Base-by-base conservation (phyloP, 441 rosid genomes). In the Arabidopsis lyrata region DNA sequence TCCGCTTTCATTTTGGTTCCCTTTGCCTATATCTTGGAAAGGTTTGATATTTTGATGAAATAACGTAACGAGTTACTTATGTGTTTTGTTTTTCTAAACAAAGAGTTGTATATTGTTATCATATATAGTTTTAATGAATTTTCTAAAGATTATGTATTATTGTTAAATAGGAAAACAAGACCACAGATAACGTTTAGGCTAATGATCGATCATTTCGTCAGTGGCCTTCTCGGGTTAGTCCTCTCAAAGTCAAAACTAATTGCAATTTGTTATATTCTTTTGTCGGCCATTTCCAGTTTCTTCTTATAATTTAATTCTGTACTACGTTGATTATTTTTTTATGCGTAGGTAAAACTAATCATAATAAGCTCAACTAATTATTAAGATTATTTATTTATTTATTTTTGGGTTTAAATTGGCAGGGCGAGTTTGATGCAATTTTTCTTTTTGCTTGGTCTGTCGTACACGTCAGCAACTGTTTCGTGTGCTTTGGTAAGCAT, bases 401-500 rank as follows among this genome's bases (percentile, higher is more conserved):
- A 11, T n/a, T 41, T 8, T 27, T 31, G 61, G 42, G 27, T 61
- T 29, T 22, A 27, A 53, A 16, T 44, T 53, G 12, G 22, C 85
- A 86, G 92, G 79, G 85, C 80, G 24, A 84, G 88, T 31, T 76
- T 88, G n/a, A 47, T 81, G 16, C 88, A 84, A 38, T 88, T 83
- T 65, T 74, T 81, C 76, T 80, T 83, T 60, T 82, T 88, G 63
- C 74, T 83, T 13, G 90, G 92, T 60, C 77, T 88, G 61, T 65
- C 78, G 57, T 76, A 81, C 35, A 84, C 92, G 72, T 82, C 92
- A 22, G 86, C 90, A 52, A 84, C 90, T 2, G 84, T 84, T 47
- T 34, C 90, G 4, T 74, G 84, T 74, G 90, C 87, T 34, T 79
- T 88, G 75, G 3, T 65, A 14, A 86, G 85, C 81, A 57, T 82